phyloP scores from a whole-genome alignment of 2,329 filamentous ascomycete genomes.

The Curvularia hawaiiensis region DNA sequence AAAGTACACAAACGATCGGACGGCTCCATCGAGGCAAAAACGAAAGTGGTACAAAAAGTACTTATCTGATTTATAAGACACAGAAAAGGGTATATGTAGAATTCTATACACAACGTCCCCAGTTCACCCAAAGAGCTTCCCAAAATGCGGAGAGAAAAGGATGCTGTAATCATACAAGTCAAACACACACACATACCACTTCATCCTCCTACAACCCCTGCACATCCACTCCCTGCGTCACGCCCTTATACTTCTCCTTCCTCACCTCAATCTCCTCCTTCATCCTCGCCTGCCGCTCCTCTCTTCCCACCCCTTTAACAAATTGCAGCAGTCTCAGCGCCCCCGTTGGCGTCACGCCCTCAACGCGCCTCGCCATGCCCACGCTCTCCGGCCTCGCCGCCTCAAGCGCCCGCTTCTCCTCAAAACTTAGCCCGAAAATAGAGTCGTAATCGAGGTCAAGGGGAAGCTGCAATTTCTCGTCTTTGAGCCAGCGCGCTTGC shows the following conservation, averaged over 20 bases:
- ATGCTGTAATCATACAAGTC: background rate
- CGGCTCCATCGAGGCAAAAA: background rate
- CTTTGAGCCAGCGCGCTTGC: slow-evolving; percentile 70
- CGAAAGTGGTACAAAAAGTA: background rate
- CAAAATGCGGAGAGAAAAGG: background rate
- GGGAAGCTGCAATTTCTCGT: slow-evolving; percentile 77
- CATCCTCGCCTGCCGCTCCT: slow-evolving; percentile 33
- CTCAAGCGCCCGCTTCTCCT: slow-evolving; percentile 75
- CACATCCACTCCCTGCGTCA: slow-evolving; percentile 8
- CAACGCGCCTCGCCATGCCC: slow-evolving; percentile 84
- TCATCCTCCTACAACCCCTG: slow-evolving; percentile 12
- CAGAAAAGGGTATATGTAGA: background rate
- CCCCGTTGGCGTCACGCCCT: slow-evolving; percentile 68
- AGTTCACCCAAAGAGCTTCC: no score
- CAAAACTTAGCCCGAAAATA: slow-evolving; percentile 76
- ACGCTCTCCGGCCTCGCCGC: slow-evolving; percentile 79
- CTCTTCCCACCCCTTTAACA: slow-evolving; percentile 56
- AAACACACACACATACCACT: background rate
- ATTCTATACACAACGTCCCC: no score
- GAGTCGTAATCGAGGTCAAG: slow-evolving; percentile 74
- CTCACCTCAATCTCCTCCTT: slow-evolving; percentile 39
- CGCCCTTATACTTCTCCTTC: slow-evolving; percentile 35
- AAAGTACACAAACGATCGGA: background rate
- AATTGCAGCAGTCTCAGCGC: slow-evolving; percentile 64
- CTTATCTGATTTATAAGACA: no score